Percentiles rank a stretch among this genome's conserved stretches.
Evolutionary conservation across 1,284 basidiomycete species (phyloP).

Genomic region (Cryptococcus depauperatus): DNA sequence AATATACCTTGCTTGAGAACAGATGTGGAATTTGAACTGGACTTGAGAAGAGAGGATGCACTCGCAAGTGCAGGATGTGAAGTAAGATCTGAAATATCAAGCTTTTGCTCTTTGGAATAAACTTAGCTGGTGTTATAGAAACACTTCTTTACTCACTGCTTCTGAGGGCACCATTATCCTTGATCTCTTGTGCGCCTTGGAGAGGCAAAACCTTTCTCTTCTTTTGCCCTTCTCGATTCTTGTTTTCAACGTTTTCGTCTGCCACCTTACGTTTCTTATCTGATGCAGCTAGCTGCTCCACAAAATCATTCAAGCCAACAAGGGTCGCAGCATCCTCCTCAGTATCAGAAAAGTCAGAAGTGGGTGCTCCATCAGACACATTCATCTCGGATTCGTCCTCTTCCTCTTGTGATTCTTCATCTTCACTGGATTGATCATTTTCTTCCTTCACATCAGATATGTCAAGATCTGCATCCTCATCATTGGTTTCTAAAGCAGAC

Average conservation of each 20-base stretch:
- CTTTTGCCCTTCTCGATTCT: conserved; percentile 52
- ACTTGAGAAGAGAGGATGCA: conserved; percentile 29
- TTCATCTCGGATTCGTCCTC: conserved; percentile 40
- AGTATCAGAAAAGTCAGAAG: conserved; percentile 53
- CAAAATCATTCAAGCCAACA: conserved; percentile 60
- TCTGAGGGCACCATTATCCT: conserved; percentile 32
- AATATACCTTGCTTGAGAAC: conserved; percentile 57
- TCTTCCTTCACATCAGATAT: conserved; percentile 9
- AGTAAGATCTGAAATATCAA: conserved; percentile 47
- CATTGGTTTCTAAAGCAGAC: not conserved
- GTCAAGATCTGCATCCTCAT: not conserved
- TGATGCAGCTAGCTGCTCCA: conserved; percentile 57
- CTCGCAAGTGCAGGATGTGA: conserved; percentile 59
- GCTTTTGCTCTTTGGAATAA: conserved; percentile 31
- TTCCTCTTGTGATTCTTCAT: conserved; percentile 22
- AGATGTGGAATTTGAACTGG: conserved; percentile 47
- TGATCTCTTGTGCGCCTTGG: conserved; percentile 32
- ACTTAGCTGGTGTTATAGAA: conserved; percentile 5
- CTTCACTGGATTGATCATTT: conserved; percentile 17
- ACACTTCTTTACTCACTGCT: conserved; percentile 25
- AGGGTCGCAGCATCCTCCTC: conserved; percentile 52
- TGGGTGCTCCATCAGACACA: conserved; percentile 45
- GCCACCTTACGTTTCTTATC: conserved; percentile 64
- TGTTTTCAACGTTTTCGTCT: conserved; percentile 60
- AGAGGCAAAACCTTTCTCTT: conserved; percentile 44